Conservation (phyloP, 2,329 filamentous ascomycete species). For the Polytolypa hystricis region DNA sequence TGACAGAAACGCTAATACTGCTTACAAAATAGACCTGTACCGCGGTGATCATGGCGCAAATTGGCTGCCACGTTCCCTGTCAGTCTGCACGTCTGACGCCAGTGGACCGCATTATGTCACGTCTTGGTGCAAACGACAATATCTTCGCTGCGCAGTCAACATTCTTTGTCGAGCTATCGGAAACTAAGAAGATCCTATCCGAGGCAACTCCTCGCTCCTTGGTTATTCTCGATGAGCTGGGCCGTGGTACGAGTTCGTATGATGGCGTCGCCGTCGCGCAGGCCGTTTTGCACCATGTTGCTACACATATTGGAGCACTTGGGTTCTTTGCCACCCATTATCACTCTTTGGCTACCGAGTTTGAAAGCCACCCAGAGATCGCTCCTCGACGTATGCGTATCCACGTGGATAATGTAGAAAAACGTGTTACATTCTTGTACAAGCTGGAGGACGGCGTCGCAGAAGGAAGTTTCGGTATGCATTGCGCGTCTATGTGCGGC, state of each 20-base stretch:
- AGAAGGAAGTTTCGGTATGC: slow-evolving; percentile 97
- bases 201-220: slow-evolving; percentile 90
- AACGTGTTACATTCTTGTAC: slow-evolving; percentile 93
- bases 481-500: slow-evolving; percentile 96
- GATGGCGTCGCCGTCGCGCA: slow-evolving; percentile 95
- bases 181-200: slow-evolving; percentile 94
- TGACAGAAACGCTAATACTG: neutral
- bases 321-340: slow-evolving; percentile 99
- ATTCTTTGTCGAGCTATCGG: slow-evolving; percentile 93
- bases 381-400: slow-evolving; percentile 84
- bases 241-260: slow-evolving; percentile 87
- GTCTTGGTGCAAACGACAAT: slow-evolving; percentile 94
- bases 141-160: slow-evolving; percentile 97
- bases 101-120: slow-evolving; percentile 96
- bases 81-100: slow-evolving; percentile 73
- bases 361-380: slow-evolving; percentile 80
- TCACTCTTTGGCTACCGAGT: slow-evolving; percentile 85
- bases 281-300: slow-evolving; percentile 91
- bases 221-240: slow-evolving; percentile 93
- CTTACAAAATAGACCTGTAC: slow-evolving; percentile 62
- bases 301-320: slow-evolving; percentile 81
- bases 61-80: slow-evolving; percentile 86
- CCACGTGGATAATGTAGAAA: slow-evolving; percentile 71
- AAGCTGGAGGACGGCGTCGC: slow-evolving; percentile 87
- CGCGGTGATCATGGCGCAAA: slow-evolving; percentile 93